Percentiles rank a stretch among this genome's conserved stretches.
These are phyloP conservation scores for Podospora pseudoanserina DNA, from an alignment of 495 filamentous ascomycete species.

Conservation along the genomic window DNA sequence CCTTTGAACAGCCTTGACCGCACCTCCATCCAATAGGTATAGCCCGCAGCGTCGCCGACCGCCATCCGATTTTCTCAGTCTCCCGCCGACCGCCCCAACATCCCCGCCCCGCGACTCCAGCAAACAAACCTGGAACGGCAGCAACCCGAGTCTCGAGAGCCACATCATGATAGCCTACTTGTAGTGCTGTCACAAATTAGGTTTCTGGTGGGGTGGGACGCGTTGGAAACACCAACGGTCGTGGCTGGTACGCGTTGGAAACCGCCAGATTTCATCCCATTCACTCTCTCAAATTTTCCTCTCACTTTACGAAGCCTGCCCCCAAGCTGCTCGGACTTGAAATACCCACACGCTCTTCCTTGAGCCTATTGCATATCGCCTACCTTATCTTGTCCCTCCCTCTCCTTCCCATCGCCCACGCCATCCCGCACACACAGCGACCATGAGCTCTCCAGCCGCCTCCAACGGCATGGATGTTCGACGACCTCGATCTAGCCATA, in stretches of 20 bases:
- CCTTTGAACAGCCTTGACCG: background rate
- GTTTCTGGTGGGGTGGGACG: slow-evolving; percentile 16
- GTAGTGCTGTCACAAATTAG: slow-evolving; percentile 6
- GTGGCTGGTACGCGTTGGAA: slow-evolving; percentile 4
- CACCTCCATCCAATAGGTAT: background rate
- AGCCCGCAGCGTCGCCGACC: background rate
- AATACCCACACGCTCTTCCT: background rate
- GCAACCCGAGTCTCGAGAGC: background rate
- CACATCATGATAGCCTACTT: slow-evolving; percentile 11
- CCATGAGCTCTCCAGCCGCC: background rate
- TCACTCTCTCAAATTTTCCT: background rate
- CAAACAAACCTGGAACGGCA: background rate
- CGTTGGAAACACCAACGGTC: slow-evolving; percentile 10
- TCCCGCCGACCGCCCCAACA: background rate
- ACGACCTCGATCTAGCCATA: slow-evolving; percentile 44
- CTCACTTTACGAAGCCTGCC: background rate
- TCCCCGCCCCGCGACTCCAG: background rate
- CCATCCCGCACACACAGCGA: background rate
- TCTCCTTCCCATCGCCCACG: background rate
- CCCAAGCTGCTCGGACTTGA: background rate
- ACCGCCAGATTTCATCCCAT: slow-evolving; percentile 9
- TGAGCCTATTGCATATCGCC: background rate
- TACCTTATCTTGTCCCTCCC: background rate
- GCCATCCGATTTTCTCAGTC: background rate
- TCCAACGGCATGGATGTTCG: slow-evolving; percentile 34